Conservation (phyloP, 2,329 filamentous ascomycete species). For the Xylariaceae sp. region DNA sequence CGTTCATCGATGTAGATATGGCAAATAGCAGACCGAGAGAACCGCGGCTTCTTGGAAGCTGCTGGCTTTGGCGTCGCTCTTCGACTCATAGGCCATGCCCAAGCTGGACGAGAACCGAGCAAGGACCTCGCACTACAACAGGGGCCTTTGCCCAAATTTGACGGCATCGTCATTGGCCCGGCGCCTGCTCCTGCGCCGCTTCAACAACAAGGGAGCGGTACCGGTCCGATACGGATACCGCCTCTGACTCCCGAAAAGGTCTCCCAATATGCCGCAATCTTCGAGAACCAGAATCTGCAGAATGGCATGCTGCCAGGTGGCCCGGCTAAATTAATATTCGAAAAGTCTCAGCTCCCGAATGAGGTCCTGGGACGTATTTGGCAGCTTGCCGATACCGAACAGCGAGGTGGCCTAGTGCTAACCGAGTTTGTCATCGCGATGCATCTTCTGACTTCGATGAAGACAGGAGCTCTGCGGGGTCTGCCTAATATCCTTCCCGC, state of each 20-base stretch:
- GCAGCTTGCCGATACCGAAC: slow-evolving; percentile 92
- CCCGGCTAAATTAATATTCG: slow-evolving; percentile 91
- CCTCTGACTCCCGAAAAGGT: slow-evolving; percentile 88
- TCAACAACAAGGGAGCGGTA: slow-evolving; percentile 64
- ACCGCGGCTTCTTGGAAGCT: slow-evolving; percentile 90
- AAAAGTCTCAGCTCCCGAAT: slow-evolving; percentile 87
- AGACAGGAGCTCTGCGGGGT: slow-evolving; percentile 78
- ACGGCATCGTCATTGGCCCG: slow-evolving; percentile 65
- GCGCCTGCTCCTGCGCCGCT: slow-evolving; percentile 56
- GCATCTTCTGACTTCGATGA: slow-evolving; percentile 93
- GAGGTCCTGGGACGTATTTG: slow-evolving; percentile 94
- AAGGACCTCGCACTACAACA: slow-evolving; percentile 82
- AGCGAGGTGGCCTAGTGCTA: slow-evolving; percentile 81
- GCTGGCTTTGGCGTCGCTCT: slow-evolving; percentile 92
- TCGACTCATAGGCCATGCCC: slow-evolving; percentile 93
- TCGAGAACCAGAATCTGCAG: slow-evolving; percentile 84
- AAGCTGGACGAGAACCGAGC: slow-evolving; percentile 82
- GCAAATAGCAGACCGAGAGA: slow-evolving; percentile 98
- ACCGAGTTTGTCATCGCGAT: slow-evolving; percentile 98
- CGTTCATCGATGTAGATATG: slow-evolving; percentile 73
- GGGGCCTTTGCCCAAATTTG: slow-evolving; percentile 90
- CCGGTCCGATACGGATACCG: slow-evolving; percentile 81
- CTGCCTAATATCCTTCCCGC: slow-evolving; percentile 83
- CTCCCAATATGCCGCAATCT: slow-evolving; percentile 84
- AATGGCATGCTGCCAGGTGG: slow-evolving; percentile 82